A percentile compares a stretch with the other conserved stretches of the same genome.
Conservation (phyloP, 805 yeast species). For the Ogataea philodendri region DNA sequence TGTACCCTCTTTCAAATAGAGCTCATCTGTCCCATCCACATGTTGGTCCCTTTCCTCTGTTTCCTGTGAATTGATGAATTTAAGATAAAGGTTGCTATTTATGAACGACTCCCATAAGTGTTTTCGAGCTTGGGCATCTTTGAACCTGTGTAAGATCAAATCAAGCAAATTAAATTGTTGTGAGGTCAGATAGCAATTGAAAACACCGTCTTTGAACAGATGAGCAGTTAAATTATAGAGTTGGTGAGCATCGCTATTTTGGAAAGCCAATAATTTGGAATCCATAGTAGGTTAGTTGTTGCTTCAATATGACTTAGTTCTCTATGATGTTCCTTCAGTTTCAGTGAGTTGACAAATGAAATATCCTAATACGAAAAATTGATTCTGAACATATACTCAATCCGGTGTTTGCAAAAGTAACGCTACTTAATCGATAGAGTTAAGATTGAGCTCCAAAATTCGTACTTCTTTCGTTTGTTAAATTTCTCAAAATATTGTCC, state of each 20-base stretch:
- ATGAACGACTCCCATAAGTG: slow-evolving; percentile 47
- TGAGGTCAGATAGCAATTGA: slow-evolving; percentile 51
- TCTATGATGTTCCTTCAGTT: too few relatives aligned
- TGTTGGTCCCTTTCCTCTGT: too few relatives aligned
- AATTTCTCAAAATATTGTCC: too few relatives aligned
- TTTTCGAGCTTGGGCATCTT: slow-evolving; percentile 12
- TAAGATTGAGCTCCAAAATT: too few relatives aligned
- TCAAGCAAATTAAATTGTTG: slow-evolving; percentile 54
- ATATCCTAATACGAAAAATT: too few relatives aligned
- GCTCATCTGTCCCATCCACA: slow-evolving; percentile 30
- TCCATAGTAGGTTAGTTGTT: slow-evolving; percentile 7
- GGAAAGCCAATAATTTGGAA: slow-evolving; percentile 18
- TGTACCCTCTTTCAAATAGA: slow-evolving; percentile 45
- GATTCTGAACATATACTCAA: too few relatives aligned
- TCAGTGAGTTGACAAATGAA: too few relatives aligned
- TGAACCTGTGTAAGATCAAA: slow-evolving; percentile 39
- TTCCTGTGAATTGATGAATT: background rate
- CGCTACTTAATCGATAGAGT: too few relatives aligned
- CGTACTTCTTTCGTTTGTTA: too few relatives aligned
- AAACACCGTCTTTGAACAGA: slow-evolving; percentile 38
- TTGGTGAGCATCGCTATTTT: slow-evolving; percentile 25
- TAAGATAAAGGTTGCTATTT: slow-evolving; percentile 32
- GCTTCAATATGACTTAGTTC: too few relatives aligned
- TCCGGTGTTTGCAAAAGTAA: too few relatives aligned
- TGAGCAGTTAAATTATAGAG: slow-evolving; percentile 36